phyloP scores from a whole-genome alignment of 805 yeast genomes.

The Groenewaldozyma salmanticensis region DNA sequence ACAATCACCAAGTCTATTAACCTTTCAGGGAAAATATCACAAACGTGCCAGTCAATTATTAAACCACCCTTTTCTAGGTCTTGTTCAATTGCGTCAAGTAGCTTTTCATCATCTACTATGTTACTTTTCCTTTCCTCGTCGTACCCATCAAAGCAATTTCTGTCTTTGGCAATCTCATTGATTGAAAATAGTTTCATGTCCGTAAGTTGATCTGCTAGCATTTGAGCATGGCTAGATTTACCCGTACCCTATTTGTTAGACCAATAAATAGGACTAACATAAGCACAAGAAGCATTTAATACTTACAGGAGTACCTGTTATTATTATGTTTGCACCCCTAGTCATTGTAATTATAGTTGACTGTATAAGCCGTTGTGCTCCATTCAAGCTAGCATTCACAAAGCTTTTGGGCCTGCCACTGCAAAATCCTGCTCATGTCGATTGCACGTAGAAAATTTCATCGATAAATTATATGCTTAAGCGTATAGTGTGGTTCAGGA shows the following conservation, averaged over 20 bases:
- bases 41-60: constrained; percentile 95
- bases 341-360: constrained; percentile 5
- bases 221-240: constrained; percentile 65
- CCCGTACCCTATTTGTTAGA: constrained; percentile 49
- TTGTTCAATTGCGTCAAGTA: constrained; percentile 72
- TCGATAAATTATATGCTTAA: background rate
- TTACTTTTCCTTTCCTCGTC: constrained; percentile 79
- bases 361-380: no score
- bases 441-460: background rate
- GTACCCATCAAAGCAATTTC: constrained; percentile 69
- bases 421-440: background rate
- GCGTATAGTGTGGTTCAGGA: no score
- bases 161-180: constrained; percentile 71
- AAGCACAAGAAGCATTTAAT: background rate
- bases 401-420: background rate
- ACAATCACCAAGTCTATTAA: constrained; percentile 89
- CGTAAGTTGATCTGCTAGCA: constrained; percentile 41
- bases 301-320: constrained; percentile 86
- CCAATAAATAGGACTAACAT: background rate
- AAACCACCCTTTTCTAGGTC: constrained; percentile 75
- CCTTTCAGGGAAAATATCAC: constrained; percentile 90
- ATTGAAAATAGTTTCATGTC: constrained; percentile 51
- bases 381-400: background rate
- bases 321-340: constrained; percentile 55
- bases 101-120: constrained; percentile 86